Conservation (phyloP, 2,329 filamentous ascomycete genomes). For the Clarireedia homoeocarpa region DNA sequence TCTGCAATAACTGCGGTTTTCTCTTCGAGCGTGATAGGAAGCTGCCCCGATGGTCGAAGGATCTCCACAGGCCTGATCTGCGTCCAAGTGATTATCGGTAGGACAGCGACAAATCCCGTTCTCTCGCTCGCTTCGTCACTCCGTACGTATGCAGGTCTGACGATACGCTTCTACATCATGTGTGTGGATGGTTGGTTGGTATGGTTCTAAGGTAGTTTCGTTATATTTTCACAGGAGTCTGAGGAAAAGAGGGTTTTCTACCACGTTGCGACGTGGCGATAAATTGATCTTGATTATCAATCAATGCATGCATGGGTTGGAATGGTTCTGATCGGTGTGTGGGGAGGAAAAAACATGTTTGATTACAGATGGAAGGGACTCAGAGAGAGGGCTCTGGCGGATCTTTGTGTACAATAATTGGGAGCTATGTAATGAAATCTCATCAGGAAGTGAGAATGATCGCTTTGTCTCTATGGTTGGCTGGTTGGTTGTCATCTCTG, state of each 20-base stretch:
- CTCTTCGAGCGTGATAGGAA: slow-evolving; percentile 81
- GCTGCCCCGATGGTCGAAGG: slow-evolving; percentile 68
- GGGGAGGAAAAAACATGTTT: not conserved
- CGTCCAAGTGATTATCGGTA: slow-evolving; percentile 27
- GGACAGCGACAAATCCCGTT: too few relatives aligned
- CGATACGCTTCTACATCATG: too few relatives aligned
- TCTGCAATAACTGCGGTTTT: slow-evolving; percentile 90
- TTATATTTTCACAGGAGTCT: slow-evolving; percentile 2
- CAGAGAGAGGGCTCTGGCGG: not conserved
- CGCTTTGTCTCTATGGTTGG: too few relatives aligned
- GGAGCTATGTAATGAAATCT: slow-evolving; percentile 10
- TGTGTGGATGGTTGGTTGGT: too few relatives aligned
- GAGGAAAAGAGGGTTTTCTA: slow-evolving; percentile 6
- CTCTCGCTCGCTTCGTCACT: too few relatives aligned
- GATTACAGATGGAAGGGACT: slow-evolving; percentile 4
- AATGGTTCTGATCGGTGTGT: not conserved
- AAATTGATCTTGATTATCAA: not conserved
- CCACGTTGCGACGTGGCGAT: slow-evolving; percentile 12
- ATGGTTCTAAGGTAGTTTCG: not conserved
- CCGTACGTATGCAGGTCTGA: not conserved
- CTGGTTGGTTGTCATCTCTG: too few relatives aligned
- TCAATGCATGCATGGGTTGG: slow-evolving; percentile 5
- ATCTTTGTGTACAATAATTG: slow-evolving; percentile 11
- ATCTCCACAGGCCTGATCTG: slow-evolving; percentile 46
- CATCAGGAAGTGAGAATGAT: not conserved